Base-by-base conservation (phyloP, 352 stramenopile genomes). In the Albugo laibachii region DNA sequence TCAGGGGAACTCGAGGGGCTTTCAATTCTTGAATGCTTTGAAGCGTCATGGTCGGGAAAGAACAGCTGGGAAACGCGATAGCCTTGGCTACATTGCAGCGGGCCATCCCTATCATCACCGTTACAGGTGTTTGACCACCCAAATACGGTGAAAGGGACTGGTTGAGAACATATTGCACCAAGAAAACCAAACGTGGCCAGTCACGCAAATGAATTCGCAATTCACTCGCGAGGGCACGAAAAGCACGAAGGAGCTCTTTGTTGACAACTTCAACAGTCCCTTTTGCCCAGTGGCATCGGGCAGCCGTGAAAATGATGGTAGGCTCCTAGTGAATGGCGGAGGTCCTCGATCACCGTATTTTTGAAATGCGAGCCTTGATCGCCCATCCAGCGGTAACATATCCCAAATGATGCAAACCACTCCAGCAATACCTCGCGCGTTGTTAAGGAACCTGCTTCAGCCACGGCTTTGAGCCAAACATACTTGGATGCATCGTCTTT, bases 401-500 rank as follows among this genome's bases (percentile, higher is more conserved):
- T 19, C 24, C 50, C 50, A 53, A 55, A 53, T 8, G 40, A 16
- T 5, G 31, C 35, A 45, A 55, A 55, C 46, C 41, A 55, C 16
- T 50, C 13, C 44, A 53, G 14, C 27, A 46, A 41, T 16, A n/a
- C 34, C 35, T 53, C 12, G 14, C 14, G 14, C 36, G 16, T 16
- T 41, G 36, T 16, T 41, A 14, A 14, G 16, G 36, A 14, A 16
- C 16, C 36, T 14, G 36, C 36, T 14, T 14, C 16, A 14, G 14
- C 16, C 14, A 14, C 63, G n/a, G 49, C 35, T 8, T 57, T 21
- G 1, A 70, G 31, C 13, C 58, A 48, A 0, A 59, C 50, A 34
- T 58, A 68, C 0, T 52, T 47, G 5, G 36, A 50, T 58, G 65
- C 62, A 4, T 52, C 52, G 20, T 73, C 55, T 14, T 65, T 63